Conservation (phyloP, 2,329 filamentous ascomycete species). For the Bipolaris sorokiniana region DNA sequence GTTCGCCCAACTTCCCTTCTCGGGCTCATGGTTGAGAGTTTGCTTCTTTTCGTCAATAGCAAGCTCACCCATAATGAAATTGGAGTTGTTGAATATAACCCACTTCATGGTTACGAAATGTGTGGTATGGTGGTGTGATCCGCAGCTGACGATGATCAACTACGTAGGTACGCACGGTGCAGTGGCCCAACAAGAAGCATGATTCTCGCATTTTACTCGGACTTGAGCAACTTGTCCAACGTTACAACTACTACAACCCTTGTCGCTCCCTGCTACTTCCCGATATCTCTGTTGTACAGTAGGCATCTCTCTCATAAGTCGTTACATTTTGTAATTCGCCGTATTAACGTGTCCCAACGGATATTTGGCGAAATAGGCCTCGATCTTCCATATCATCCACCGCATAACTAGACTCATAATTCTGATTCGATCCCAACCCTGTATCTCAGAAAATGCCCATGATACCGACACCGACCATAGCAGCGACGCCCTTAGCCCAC, state of each 20-base stretch:
- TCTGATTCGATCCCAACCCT: background rate
- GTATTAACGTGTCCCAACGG: slow-evolving; percentile 1
- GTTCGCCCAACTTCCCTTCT: background rate
- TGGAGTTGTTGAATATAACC: background rate
- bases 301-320: slow-evolving; percentile 5
- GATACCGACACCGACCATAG: slow-evolving; percentile 34
- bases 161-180: background rate
- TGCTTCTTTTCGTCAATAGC: background rate
- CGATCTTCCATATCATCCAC: background rate
- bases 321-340: slow-evolving; percentile 1
- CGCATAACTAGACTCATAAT: background rate
- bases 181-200: background rate
- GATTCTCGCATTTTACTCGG: slow-evolving; percentile 6
- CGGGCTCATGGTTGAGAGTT: background rate
- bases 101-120: background rate
- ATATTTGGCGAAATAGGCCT: background rate
- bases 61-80: background rate
- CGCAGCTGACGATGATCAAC: background rate
- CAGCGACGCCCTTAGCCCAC: slow-evolving; percentile 27
- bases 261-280: background rate
- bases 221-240: slow-evolving; percentile 3
- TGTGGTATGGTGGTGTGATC: slow-evolving; percentile 3
- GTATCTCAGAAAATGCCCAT: slow-evolving; percentile 25
- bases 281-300: slow-evolving; percentile 1
- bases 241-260: background rate